phyloP scores from a whole-genome alignment of 495 filamentous ascomycete species.

The Polyplosphaeria fusca region DNA sequence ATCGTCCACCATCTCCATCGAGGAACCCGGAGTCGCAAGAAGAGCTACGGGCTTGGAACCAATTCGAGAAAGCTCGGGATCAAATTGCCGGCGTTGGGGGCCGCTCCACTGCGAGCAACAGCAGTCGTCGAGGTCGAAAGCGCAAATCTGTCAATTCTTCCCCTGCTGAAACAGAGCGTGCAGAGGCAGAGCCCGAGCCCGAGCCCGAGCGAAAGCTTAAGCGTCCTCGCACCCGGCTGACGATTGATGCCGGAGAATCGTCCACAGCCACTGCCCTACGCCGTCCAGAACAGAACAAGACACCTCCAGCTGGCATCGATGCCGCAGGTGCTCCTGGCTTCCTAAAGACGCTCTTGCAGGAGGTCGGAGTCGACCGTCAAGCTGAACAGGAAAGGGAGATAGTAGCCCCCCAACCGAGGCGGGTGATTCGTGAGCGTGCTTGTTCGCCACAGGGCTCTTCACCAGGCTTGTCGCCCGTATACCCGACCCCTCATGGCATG shows the following conservation, averaged over 20 bases:
- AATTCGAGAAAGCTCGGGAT: constrained; percentile 77
- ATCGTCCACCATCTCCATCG: constrained; percentile 42
- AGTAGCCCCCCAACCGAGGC: constrained; percentile 28
- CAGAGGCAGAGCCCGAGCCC: constrained; percentile 55
- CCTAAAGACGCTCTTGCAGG: constrained; percentile 76
- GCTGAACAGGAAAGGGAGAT: constrained; percentile 32
- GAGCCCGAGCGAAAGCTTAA: constrained; percentile 77
- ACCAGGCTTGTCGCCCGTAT: constrained; percentile 68
- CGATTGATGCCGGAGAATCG: constrained; percentile 45
- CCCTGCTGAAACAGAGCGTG: constrained; percentile 55
- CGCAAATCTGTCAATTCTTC: not conserved
- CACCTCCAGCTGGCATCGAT: constrained; percentile 33
- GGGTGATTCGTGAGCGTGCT: constrained; percentile 40
- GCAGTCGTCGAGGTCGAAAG: constrained; percentile 33
- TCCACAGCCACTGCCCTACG: constrained; percentile 34
- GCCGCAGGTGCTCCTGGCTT: constrained; percentile 58
- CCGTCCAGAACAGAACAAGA: constrained; percentile 12
- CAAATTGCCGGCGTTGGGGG: constrained; percentile 35
- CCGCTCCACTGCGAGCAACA: constrained; percentile 19
- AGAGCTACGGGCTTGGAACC: constrained; percentile 83
- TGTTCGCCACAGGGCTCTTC: constrained; percentile 61
- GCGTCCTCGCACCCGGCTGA: constrained; percentile 68
- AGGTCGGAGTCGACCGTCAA: constrained; percentile 70
- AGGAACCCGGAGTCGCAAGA: constrained; percentile 69
- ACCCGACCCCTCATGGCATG: constrained; percentile 65